These are phyloP conservation scores for Hypoxylon subgilvum DNA, from an alignment of 495 filamentous ascomycete genomes.

Conservation along the genomic window DNA sequence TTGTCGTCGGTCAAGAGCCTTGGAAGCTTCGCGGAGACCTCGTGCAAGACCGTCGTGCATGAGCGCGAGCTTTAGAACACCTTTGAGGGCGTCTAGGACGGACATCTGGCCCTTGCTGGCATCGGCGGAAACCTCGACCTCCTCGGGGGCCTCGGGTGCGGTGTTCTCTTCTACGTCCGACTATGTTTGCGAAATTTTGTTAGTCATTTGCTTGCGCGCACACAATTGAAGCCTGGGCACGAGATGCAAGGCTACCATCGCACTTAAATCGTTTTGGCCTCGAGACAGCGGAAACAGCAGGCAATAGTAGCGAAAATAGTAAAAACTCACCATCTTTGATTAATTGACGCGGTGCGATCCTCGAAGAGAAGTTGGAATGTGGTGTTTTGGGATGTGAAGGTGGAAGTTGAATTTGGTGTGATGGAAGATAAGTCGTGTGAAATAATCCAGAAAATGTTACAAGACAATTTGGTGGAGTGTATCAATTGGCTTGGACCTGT, in stretches of 20 bases:
- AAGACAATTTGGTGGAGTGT: conserved; percentile 19
- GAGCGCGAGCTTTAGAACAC: conserved; percentile 94
- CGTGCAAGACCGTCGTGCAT: conserved; percentile 99
- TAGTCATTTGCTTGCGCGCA: conserved; percentile 23
- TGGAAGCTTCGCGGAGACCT: conserved; percentile 95
- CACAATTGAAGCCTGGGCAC: conserved; percentile 22
- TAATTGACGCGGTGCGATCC: conserved; percentile 55
- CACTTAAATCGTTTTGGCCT: not conserved
- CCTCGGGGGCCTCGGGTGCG: conserved; percentile 77
- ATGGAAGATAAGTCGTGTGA: conserved; percentile 30
- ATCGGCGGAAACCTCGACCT: conserved; percentile 91
- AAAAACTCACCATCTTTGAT: conserved; percentile 62
- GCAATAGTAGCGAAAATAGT: conserved; percentile 6
- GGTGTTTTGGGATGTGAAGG: conserved; percentile 21
- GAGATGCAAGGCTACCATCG: conserved; percentile 11
- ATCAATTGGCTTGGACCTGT: conserved; percentile 34
- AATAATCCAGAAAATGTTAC: conserved; percentile 38
- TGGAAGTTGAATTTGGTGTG: conserved; percentile 27
- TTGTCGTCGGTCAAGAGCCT: conserved; percentile 96
- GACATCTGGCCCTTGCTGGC: conserved; percentile 92
- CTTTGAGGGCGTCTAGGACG: conserved; percentile 96
- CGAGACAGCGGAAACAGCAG: not conserved
- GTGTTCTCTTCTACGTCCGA: conserved; percentile 79
- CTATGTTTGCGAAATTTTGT: conserved; percentile 41
- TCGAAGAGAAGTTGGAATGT: conserved; percentile 55